Evolutionary conservation across 129 eudicot genomes (phyloP).

Genomic region (Lactuca sativa): DNA sequence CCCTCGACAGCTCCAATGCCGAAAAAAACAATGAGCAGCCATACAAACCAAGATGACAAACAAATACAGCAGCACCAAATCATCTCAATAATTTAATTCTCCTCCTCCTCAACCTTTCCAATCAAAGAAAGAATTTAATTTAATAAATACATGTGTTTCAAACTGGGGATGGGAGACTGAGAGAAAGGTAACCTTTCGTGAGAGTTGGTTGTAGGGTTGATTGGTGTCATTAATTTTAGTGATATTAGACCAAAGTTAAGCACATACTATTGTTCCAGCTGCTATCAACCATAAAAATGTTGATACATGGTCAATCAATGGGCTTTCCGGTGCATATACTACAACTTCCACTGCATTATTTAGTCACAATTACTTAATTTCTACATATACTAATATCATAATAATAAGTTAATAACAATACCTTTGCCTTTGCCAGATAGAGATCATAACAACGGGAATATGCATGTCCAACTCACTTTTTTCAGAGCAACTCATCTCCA

Average conservation of each 20-base stretch:
- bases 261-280: conserved; percentile 62
- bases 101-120: conserved; percentile 44
- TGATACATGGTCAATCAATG: conserved; percentile 60
- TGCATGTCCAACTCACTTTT: conserved; percentile 40
- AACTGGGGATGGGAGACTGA: too few relatives aligned
- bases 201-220: conserved; percentile 54
- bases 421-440: conserved; percentile 53
- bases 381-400: conserved; percentile 1
- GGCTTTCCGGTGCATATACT: conserved; percentile 58
- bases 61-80: conserved; percentile 78
- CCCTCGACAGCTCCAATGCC: conserved; percentile 95
- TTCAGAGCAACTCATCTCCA: conserved; percentile 62
- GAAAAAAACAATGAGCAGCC: conserved; percentile 84
- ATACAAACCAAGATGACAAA: conserved; percentile 94
- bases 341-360: conserved; percentile 65
- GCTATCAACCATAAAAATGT: conserved; percentile 71
- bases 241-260: conserved; percentile 71
- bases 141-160: too few relatives aligned
- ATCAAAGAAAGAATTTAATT: background rate
- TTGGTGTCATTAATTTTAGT: conserved; percentile 45
- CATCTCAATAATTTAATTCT: conserved; percentile 63
- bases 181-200: conserved; percentile 82
- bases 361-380: conserved; percentile 12
- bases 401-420: background rate
- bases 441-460: conserved; percentile 64